Evolutionary conservation across 495 filamentous ascomycete species (phyloP).

Genomic region (Hypoxylon trugodes): DNA sequence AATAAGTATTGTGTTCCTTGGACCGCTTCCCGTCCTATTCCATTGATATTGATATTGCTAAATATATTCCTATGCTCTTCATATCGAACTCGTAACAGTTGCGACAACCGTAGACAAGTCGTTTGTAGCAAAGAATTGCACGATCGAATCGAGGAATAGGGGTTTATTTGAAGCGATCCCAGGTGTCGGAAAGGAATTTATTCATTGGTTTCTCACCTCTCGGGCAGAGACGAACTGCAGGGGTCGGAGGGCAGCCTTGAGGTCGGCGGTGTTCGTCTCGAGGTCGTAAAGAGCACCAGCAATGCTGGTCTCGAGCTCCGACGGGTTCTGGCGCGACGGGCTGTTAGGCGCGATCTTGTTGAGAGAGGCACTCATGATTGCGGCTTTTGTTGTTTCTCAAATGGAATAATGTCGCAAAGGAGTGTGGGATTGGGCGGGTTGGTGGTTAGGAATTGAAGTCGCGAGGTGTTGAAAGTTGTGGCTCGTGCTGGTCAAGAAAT

Average conservation of each 20-base stretch:
- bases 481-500: constrained; percentile 16
- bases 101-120: constrained; percentile 26
- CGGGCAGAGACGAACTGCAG: constrained; percentile 97
- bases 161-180: constrained; percentile 41
- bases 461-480: constrained; percentile 15
- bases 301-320: constrained; percentile 93
- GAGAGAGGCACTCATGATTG: constrained; percentile 66
- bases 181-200: constrained; percentile 17
- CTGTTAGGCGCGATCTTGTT: constrained; percentile 99
- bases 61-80: constrained; percentile 42
- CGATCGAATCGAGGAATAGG: constrained; percentile 51
- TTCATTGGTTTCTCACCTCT: constrained; percentile 80
- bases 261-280: constrained; percentile 96
- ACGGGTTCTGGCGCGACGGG: constrained; percentile 90
- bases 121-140: constrained; percentile 19
- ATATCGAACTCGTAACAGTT: constrained; percentile 21
- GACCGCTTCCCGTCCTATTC: constrained; percentile 79
- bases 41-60: constrained; percentile 52
- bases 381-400: constrained; percentile 41
- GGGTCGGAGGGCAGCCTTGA: constrained; percentile 90
- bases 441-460: constrained; percentile 24
- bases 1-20: constrained; percentile 51
- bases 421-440: constrained; percentile 3
- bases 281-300: constrained; percentile 96
- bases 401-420: constrained; percentile 34